Conservation (phyloP, 257 asterid genomes). For the Gardenia jasminoides region DNA sequence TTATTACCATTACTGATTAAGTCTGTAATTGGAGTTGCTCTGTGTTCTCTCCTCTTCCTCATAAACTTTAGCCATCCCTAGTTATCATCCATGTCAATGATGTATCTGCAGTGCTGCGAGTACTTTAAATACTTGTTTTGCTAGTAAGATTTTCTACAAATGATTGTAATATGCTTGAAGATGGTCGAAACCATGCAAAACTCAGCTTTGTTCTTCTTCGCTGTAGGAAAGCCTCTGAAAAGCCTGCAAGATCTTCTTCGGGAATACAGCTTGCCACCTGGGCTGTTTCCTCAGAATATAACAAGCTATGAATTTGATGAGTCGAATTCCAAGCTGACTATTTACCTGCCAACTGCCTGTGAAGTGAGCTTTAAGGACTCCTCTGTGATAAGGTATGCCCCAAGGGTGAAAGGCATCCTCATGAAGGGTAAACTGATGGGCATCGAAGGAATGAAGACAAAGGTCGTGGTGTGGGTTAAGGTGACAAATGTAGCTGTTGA, state of each 20-base stretch:
- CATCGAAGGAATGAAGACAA: constrained; percentile 80
- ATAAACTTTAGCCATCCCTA: neutral
- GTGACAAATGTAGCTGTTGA: constrained; percentile 60
- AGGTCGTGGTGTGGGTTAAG: constrained; percentile 78
- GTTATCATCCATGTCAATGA: neutral
- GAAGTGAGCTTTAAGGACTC: constrained; percentile 81
- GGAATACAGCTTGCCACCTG: constrained; percentile 63
- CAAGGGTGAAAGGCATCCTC: constrained; percentile 66
- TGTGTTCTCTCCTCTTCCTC: neutral
- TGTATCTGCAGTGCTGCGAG: neutral
- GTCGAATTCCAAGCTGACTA: constrained; percentile 50
- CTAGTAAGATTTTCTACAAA: neutral
- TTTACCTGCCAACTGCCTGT: constrained; percentile 68
- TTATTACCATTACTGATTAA: neutral
- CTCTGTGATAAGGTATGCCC: constrained; percentile 49
- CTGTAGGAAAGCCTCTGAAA: constrained; percentile 53
- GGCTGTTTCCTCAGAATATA: constrained; percentile 69
- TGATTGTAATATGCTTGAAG: neutral
- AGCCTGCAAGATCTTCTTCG: constrained; percentile 63
- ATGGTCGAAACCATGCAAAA: constrained; percentile 5
- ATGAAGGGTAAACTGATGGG: constrained; percentile 70
- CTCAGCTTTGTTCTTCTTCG: neutral
- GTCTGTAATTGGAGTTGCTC: neutral
- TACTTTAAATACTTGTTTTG: neutral
- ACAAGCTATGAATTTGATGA: constrained; percentile 64